Base-by-base conservation (phyloP, 495 filamentous ascomycete genomes). In the Chaetomium fimeti region DNA sequence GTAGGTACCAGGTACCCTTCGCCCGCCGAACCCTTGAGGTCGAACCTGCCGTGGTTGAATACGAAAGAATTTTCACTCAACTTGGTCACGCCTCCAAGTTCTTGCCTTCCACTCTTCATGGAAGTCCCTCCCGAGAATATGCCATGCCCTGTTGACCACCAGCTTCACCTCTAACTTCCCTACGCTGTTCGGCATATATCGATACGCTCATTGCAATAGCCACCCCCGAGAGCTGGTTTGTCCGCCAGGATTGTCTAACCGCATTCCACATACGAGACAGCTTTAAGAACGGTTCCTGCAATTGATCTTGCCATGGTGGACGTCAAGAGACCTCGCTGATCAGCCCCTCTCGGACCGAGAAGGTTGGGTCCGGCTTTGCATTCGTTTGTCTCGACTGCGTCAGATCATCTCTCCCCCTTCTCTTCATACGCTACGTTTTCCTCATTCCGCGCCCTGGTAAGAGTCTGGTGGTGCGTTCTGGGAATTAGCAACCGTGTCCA, bases 291-390 rank as follows among this genome's bases (percentile, higher is more conserved):
- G 32, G 28, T 27, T 32, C 38, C 48, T 13, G 16, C 47, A 32
- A 7, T 16, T 15, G 20, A n/a, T 6, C 38, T 25, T 45, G 51
- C 16, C 49, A 62, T 62, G 60, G 60, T 62, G 36, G 60, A 18
- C 40, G 12, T 11, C 8, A 8, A 20, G 25, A 13, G 13, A 32
- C 12, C 52, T 48, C 52, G 24, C 25, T 56, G 38, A 55, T 8
- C 60, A 38, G n/a, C 51, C 24, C 22, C 36, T 36, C 24, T 48
- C 28, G 13, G 51, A 5, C 52, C 51, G 13, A 43, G 51, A 24
- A 51, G 18, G 25, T 38, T 22, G 51, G 20, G 8, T 29, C 15
- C 38, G 25, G 49, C 36, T 36, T 40, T 18, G 38, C 51, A 56
- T 25, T 56, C 52, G 52, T 62, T 43, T 56, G 51, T 47, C 24